These are phyloP conservation scores for Trichomonas gallinae DNA, from an alignment of 208 protist species.

Conservation along the genomic window DNA sequence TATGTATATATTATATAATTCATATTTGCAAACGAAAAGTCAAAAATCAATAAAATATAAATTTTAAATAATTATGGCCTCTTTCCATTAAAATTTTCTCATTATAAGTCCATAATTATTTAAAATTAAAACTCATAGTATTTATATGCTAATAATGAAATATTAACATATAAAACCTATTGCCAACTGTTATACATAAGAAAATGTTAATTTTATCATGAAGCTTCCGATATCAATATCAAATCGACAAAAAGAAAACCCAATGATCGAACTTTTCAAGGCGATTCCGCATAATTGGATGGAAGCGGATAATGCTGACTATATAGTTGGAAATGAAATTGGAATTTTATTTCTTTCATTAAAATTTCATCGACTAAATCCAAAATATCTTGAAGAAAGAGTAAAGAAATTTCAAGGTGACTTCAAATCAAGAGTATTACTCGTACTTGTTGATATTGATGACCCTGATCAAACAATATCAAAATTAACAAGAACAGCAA, in stretches of 20 bases:
- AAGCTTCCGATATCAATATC: background rate
- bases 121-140: background rate
- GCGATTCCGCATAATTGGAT: background rate
- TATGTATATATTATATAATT: too few relatives aligned
- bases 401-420: background rate
- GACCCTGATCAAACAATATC: background rate
- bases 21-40: too few relatives aligned
- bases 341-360: background rate
- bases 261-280: background rate
- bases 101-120: background rate
- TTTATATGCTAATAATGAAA: background rate
- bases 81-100: background rate
- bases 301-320: background rate
- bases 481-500: background rate
- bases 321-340: background rate
- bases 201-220: background rate
- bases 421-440: background rate
- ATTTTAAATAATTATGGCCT: background rate
- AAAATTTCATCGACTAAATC: constrained; percentile 22
- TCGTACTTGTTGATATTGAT: background rate
- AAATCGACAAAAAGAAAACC: background rate
- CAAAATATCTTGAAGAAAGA: background rate
- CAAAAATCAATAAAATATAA: too few relatives aligned
- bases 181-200: background rate
- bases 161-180: background rate